Conservation (phyloP, 2,329 filamentous ascomycete genomes). For the Neopestalotiopsis sp. region DNA sequence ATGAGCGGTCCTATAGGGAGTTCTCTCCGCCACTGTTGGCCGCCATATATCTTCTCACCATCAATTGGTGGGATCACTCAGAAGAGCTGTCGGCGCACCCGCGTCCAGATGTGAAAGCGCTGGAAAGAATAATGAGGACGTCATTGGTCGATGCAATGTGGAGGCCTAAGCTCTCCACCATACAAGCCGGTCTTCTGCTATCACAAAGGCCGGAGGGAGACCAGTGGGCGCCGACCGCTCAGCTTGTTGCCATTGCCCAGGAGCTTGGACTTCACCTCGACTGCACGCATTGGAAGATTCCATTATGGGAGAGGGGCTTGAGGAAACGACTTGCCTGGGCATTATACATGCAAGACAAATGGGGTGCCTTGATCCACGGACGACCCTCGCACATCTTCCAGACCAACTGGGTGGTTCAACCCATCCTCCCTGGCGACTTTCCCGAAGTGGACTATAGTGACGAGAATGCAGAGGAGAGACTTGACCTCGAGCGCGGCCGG, state of each 20-base stretch:
- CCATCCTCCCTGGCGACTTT: slow-evolving; percentile 63
- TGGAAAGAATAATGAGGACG: slow-evolving; percentile 76
- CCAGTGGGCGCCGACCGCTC: slow-evolving; percentile 84
- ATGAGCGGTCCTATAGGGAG: slow-evolving; percentile 73
- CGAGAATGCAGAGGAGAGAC: slow-evolving; percentile 63
- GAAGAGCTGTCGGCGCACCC: slow-evolving; percentile 67
- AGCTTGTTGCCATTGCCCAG: slow-evolving; percentile 85
- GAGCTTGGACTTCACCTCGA: slow-evolving; percentile 90
- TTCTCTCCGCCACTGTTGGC: slow-evolving; percentile 80
- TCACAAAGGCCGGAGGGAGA: slow-evolving; percentile 78
- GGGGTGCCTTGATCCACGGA: slow-evolving; percentile 76
- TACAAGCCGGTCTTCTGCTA: slow-evolving; percentile 78
- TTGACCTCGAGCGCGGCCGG: slow-evolving; percentile 71
- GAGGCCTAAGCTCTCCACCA: slow-evolving; percentile 79
- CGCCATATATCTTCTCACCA: slow-evolving; percentile 82
- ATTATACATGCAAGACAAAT: slow-evolving; percentile 92
- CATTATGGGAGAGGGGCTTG: slow-evolving; percentile 83
- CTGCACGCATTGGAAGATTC: slow-evolving; percentile 86
- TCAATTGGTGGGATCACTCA: slow-evolving; percentile 87
- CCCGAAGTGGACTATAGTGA: slow-evolving; percentile 71
- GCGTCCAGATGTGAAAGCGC: slow-evolving; percentile 73
- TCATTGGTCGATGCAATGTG: slow-evolving; percentile 80
- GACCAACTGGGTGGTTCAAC: slow-evolving; percentile 70
- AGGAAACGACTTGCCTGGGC: slow-evolving; percentile 90
- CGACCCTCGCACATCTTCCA: slow-evolving; percentile 69